Base-by-base conservation (phyloP, 2,329 filamentous ascomycete species). In the Calonectria hongkongensis region DNA sequence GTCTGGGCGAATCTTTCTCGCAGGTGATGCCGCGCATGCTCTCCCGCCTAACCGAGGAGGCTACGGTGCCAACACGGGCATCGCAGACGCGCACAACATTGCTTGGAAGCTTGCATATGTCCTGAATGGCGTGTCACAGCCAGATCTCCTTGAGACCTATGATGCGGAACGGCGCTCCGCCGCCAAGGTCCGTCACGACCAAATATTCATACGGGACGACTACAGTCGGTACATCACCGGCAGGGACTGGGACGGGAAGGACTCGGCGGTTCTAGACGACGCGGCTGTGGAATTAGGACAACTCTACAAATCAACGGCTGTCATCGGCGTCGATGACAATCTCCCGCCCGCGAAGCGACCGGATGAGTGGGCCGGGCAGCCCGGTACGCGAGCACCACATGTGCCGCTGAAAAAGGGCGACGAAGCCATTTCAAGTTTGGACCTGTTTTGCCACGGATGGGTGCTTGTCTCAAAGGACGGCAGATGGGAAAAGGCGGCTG, bases 101-200 rank as follows among this genome's bases (percentile, higher is more conserved):
- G 82, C 84, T 1, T 87, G 85, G 86, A 87, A 87, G 74, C 70
- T 87, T 0, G 82, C 83, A 1, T 76, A 79, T 0, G 83, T 85
- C 0, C 27, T 85, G 0, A 76, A 71, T 0, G 78, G 81, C 0
- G 50, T 74, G 2, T 79, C 81, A 0, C 70, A 30, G 0, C 39
- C 72, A 3, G 69, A 50, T 0, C 66, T 87, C 1, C 75, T 86
- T 15, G 78, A 82, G 2, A 85, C 85, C 0, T 87, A 87, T 64
- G 80, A 84, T 15, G 66, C 54, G 0, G 86, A 88, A 75, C 79
- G 86, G 6, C 76, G 80, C 7, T 82, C 85, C 1, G 81, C 84
- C 10, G 84, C 79, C 28, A 78, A 36, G 33, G 73, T 74, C 15
- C 70, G 78, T 0, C 78, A 79, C 64, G 78, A 79, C 47, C 78